Evolutionary conservation across 148 eudicot species (phyloP), one percentile per base, ranked within the genome.

Genomic region (Spergularia bocconei): DNA sequence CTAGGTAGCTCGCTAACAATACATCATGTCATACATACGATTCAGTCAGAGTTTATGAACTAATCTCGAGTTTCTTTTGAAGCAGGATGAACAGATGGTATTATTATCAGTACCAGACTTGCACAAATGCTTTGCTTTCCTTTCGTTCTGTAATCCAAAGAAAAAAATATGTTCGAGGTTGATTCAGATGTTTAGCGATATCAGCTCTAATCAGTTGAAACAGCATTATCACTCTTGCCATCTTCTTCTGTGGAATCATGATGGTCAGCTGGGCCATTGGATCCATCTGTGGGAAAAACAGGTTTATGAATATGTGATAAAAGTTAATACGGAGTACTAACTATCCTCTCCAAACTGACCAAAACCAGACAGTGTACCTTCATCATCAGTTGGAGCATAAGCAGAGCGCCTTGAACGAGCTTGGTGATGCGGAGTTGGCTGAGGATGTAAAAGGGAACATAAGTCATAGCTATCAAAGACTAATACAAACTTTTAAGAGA

Each of bases 381-480:
- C 90, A 58, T 39, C 79, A 58, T 84, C 88, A n/a, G 83, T 58
- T 52, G 84, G 84, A 59, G 90, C 87, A 75, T 86, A 89, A 61
- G 85, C 81, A 41, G 91, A 87, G 72, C 86, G 90, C 54, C 88
- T 80, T 44, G 88, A 75, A 52, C 90, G 92, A 16, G 66, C 72
- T 70, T 86, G 91, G 54, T 89, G 87, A 67, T 87, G 88, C 15
- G 85, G 90, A 23, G 93, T 84, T 65, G 91, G 97, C 97, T 91
- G 86, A 53, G 3, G 63, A 82, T 50, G 17, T 39, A 44, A 48
- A 66, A 16, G 7, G 4, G 54, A 71, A 70, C 60, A 52, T 5
- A 14, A 38, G 63, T 54, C 25, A 5, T 13, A 68, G 44, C 67
- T 64, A 15, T 58, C 16, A 13, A 11, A 55, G 47, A 51, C 20